Evolutionary conservation across 2,329 filamentous ascomycete species (phyloP), one percentile per base, ranked within the genome.

Genomic region (Alternaria alternata): DNA sequence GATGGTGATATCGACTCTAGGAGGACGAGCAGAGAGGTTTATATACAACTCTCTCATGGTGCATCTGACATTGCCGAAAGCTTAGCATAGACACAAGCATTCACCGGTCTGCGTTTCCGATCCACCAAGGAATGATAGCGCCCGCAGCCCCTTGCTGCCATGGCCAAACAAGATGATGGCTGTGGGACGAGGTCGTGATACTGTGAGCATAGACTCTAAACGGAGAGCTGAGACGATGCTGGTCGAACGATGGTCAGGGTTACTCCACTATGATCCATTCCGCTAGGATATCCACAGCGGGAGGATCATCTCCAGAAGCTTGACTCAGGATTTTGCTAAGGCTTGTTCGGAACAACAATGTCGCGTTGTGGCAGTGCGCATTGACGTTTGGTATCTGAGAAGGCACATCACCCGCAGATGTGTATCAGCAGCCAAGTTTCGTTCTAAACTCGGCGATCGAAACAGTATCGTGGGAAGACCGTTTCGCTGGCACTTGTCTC

Each of bases 41-140:
- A 75, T 75, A 75, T 75, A 74, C 67, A 51, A 24, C 22, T 48
- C 30, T 58, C 32, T 22, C 14, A 52, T 18, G 5, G 38, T 32
- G 30, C 43, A 30, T 42, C 22, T 38, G 51, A 36, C 20, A 42
- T 53, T 47, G 42, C 51, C 28, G 20, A 68, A 76, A 73, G 74
- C 74, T 76, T 77, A 70, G 70, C 63, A 49, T 51, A 43, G 16
- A 57, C 55, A 64, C 66, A 77, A 77, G 75, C 75, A 68, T 72
- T 68, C 57, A 51, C 55, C 52, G 44, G 51, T 43, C 34, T 59
- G 47, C 30, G 46, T 54, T 42, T 62, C 59, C 54, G 57, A 39
- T 36, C 20, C 24, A 46, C 54, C 59, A 56, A 62, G 62, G 26
- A n/a, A 43, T 16, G 30, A 49, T 51, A 20, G 32, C 30, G 41